Conservation (phyloP, 495 filamentous ascomycete genomes). For the Aspergillus diversus region DNA sequence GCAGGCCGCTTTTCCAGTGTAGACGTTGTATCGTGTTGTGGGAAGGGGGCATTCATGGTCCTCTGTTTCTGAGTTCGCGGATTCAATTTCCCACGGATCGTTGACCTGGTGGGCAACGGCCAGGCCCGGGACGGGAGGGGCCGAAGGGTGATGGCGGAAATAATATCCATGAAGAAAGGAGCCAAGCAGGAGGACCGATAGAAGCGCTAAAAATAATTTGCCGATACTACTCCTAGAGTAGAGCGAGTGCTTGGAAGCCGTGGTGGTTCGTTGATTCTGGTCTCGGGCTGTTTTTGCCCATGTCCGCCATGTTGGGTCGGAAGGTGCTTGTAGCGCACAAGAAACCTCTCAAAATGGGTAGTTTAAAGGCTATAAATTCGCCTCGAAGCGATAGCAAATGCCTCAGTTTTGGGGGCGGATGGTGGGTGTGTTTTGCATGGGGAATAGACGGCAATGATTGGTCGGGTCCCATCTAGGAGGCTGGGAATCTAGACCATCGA, state of each 20-base stretch:
- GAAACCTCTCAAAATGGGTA: not conserved
- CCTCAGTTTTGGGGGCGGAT: not conserved
- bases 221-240: not conserved
- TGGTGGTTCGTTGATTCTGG: not conserved
- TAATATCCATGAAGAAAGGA: not conserved
- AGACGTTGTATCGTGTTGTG: slow-evolving; percentile 11
- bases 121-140: not conserved
- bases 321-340: not conserved
- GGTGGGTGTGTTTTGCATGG: not conserved
- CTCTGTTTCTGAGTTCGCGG: not conserved
- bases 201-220: not conserved
- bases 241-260: not conserved
- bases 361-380: not conserved
- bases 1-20: slow-evolving; percentile 5
- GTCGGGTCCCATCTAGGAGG: too few species aligned
- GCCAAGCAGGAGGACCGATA: not conserved
- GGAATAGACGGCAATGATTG: too few species aligned
- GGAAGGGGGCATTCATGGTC: slow-evolving; percentile 14
- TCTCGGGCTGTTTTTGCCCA: not conserved
- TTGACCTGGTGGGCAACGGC: not conserved
- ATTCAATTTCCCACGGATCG: not conserved
- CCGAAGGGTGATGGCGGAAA: not conserved
- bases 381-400: not conserved
- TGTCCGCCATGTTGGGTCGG: not conserved
- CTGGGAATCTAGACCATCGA: too few species aligned